Percentiles rank a stretch among this genome's conserved stretches.
These are phyloP conservation scores for Parafenestella ontariensis DNA, from an alignment of 2,329 filamentous ascomycete genomes.

Conservation along the genomic window DNA sequence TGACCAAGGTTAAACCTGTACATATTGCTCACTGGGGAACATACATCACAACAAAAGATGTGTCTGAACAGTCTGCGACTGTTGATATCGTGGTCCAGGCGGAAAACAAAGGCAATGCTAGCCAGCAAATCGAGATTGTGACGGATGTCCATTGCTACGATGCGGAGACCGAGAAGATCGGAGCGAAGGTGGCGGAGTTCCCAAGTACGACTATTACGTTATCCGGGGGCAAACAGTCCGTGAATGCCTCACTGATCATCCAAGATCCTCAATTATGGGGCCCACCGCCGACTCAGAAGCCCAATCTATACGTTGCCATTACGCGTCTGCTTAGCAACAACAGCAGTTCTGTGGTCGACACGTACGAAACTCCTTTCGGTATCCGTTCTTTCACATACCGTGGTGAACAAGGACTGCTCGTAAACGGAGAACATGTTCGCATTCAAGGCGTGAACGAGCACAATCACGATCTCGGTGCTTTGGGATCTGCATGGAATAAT, in stretches of 20 bases:
- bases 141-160: constrained; percentile 55
- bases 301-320: constrained; percentile 58
- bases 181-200: constrained; percentile 47
- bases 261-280: constrained; percentile 58
- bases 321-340: constrained; percentile 46
- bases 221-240: constrained; percentile 36
- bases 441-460: constrained; percentile 62
- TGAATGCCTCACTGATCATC: constrained; percentile 45
- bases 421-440: constrained; percentile 57
- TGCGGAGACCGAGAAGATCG: constrained; percentile 29
- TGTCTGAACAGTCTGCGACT: constrained; percentile 56
- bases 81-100: constrained; percentile 56
- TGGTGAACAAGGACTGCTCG: constrained; percentile 51
- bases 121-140: constrained; percentile 46
- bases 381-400: constrained; percentile 56
- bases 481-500: constrained; percentile 60
- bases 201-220: constrained; percentile 39
- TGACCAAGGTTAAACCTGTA: constrained; percentile 55
- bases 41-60: constrained; percentile 55
- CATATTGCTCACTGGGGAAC: constrained; percentile 60
- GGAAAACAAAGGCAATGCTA: constrained; percentile 53
- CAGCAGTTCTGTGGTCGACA: constrained; percentile 44
- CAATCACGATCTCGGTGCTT: constrained; percentile 59
- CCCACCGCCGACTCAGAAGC: constrained; percentile 54
- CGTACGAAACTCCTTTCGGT: constrained; percentile 60